Base-by-base conservation (phyloP, 768 basidiomycete species). In the Mycena haematopus region DNA sequence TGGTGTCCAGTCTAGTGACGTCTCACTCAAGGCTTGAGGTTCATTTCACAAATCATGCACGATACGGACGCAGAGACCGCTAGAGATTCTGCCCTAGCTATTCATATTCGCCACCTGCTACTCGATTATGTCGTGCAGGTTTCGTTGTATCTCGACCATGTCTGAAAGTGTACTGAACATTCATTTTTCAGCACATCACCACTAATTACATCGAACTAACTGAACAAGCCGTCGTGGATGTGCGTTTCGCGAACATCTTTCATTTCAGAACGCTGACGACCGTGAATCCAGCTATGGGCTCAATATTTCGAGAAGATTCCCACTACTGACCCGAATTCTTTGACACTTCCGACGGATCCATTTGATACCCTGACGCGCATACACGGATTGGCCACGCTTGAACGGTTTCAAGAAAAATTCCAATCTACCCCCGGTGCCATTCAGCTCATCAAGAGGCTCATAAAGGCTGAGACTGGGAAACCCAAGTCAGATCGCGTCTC, bases 201-300 rank as follows among this genome's bases (percentile, higher is more conserved):
- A 81, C 74, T 56, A 79, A 88, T 69, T 82, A 90, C 69, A 72
- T 85, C 46, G 70, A 77, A 15, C 85, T 82, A 67, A 89, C 88
- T 4, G 77, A 84, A 62, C 70, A 75, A 58, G 76, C 79, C 2
- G 81, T 85, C 17, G 67, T 78, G 42, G 77, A 85, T 68, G 88
- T 52, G 49, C 58, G 62, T 53, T 9, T 36, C 46, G 56, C 17
- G 38, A 22, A 57, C 29, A 36, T 21, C 42, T 40, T 45, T 22
- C 21, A 52, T 40, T n/a, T 36, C 44, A 24, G 19, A 21, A 35
- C 19, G 29, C 49, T 29, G 46, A 75, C 27, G 29, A 5, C 13
- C n/a, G 0, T 46, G 7, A 33, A 24, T 56, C 33, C 71, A 89
- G 75, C 68, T 86, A 65, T 81, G 57, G 58, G 22, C n/a, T 66